Base-by-base conservation (phyloP, 139 green algal species). In the Pleodorina starrii region DNA sequence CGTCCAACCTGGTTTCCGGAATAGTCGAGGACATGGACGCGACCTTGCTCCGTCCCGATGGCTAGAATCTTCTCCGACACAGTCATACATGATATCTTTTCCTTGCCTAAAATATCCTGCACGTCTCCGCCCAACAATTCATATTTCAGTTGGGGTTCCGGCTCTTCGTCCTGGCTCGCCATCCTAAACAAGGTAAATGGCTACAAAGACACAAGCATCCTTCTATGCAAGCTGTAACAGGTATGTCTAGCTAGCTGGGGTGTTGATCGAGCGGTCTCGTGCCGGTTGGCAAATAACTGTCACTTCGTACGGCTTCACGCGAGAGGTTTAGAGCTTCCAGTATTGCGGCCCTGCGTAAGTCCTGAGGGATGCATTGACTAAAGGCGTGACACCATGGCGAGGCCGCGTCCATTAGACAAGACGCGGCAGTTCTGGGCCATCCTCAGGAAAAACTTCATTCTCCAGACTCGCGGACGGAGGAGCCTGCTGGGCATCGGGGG, bases 41-140 rank as follows among this genome's bases (percentile, higher is more conserved):
- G 87, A 38, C 97, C 97, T 36, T 91, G 57, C 0, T 85, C 69
- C 4, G 96, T 98, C 29, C 97, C 97, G 14, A 99, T 86, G 5
- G 95, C 97, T 25, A 99, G 73, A 35, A 99, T 93, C 74, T 98
- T 98, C 36, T 97, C 94, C 3, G 96, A 98, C 27, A 98, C 90
- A 54, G 66, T 93, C 57, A 98, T 84, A 84, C 94, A 95, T 12
- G 92, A 93, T 79, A 92, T 19, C 86, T 90, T 10, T 59, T 93
- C 44, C 92, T 91, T 51, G 7, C 40, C 74, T 0, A 96, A 73
- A 19, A 97, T 90, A 7, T 91, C 77, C 4, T 46, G 66, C 5
- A 96, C 91, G 46, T 95, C 90, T 11, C 78, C 92, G n/a, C 88
- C 94, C 11, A 97, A 66, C 35, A 89, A 71, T 59, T 95, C 90